Percentiles rank a stretch among this genome's conserved stretches.
Evolutionary conservation across 106 monocot species (phyloP).

Genomic region (Ottelia alismoides): DNA sequence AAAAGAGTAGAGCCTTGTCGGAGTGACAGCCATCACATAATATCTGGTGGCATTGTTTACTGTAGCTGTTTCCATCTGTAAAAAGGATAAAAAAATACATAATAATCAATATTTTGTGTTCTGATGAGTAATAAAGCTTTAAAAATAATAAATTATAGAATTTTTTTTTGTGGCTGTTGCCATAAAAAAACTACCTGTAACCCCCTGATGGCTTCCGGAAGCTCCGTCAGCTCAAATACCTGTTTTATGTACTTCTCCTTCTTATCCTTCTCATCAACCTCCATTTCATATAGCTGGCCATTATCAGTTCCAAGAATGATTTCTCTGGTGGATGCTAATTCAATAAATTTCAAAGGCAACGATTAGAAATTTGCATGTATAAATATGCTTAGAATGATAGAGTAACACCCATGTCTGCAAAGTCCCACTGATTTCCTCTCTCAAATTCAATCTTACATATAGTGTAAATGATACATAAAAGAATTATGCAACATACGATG

Average conservation of each 20-base stretch:
- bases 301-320: conserved; percentile 85
- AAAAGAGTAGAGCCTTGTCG: conserved; percentile 91
- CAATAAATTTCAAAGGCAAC: too few species aligned
- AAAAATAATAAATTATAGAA: not conserved
- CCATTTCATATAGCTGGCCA: conserved; percentile 81
- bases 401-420: too few species aligned
- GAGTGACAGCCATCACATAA: conserved; percentile 98
- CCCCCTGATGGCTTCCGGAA: conserved; percentile 79
- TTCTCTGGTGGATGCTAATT: conserved; percentile 78
- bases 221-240: conserved; percentile 77
- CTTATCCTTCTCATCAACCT: conserved; percentile 86
- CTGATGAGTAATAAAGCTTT: not conserved
- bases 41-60: conserved; percentile 51
- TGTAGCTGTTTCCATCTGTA: conserved; percentile 87
- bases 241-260: conserved; percentile 89
- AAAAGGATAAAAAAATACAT: not conserved
- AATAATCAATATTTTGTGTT: too few species aligned
- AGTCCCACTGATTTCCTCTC: too few species aligned
- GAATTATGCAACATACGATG: too few species aligned
- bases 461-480: too few species aligned
- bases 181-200: conserved; percentile 43
- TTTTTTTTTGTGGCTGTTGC: not conserved
- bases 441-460: too few species aligned
- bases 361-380: too few species aligned
- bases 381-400: too few species aligned